Conservation (phyloP, 1,284 basidiomycete genomes). For the Ceratobasidium sp. region DNA sequence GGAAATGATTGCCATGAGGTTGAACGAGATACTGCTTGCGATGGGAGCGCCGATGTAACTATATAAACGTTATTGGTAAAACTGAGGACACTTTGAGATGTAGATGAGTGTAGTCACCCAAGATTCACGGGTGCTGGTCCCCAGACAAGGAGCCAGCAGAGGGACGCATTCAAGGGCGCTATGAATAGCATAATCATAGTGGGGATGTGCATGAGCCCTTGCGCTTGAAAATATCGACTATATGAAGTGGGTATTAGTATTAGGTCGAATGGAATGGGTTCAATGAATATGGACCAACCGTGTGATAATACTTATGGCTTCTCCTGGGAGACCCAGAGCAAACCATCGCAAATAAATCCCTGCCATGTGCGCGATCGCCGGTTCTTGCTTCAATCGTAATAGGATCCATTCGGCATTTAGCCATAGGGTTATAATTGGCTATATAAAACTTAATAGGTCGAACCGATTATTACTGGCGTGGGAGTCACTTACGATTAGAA, state of each 20-base stretch:
- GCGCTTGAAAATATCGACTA: constrained; percentile 90
- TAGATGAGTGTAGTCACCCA: neutral
- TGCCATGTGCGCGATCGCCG: constrained; percentile 85
- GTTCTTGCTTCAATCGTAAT: constrained; percentile 85
- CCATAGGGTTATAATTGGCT: constrained; percentile 82
- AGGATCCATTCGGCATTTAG: constrained; percentile 85
- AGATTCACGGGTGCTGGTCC: constrained; percentile 76
- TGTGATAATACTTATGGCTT: constrained; percentile 80
- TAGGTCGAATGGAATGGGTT: neutral
- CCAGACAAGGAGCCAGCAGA: constrained; percentile 92
- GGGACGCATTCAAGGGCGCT: constrained; percentile 86
- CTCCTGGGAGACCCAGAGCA: constrained; percentile 88
- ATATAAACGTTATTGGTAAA: neutral
- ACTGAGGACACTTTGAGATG: too few species aligned
- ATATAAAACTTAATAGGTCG: constrained; percentile 35
- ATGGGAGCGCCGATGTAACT: constrained; percentile 96
- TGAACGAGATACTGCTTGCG: constrained; percentile 90
- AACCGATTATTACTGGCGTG: constrained; percentile 54
- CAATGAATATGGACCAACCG: constrained; percentile 59
- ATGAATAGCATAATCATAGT: constrained; percentile 87
- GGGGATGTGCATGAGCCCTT: constrained; percentile 89
- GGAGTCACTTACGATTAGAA: constrained; percentile 65
- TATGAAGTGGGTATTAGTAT: neutral
- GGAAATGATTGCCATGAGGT: constrained; percentile 79
- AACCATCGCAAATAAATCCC: constrained; percentile 83